These are phyloP conservation scores for Erythrobasidium yunnanense DNA, from an alignment of 768 basidiomycete genomes.

Conservation along the genomic window DNA sequence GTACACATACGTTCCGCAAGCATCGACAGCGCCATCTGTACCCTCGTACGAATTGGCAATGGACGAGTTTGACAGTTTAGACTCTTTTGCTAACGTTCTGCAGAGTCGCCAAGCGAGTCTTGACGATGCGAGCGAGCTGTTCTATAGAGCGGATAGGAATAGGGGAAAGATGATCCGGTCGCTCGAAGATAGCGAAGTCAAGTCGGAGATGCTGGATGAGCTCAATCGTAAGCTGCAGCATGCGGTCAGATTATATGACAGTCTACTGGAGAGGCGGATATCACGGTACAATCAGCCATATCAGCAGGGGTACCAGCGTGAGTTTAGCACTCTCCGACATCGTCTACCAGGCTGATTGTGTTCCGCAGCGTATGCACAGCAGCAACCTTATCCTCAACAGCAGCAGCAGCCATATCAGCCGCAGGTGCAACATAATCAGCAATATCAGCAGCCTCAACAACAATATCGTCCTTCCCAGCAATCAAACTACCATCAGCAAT, in stretches of 20 bases:
- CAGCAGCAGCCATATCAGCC: conserved; percentile 37
- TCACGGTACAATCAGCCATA: not conserved
- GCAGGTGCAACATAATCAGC: not conserved
- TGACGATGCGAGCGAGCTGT: conserved; percentile 65
- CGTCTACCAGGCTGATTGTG: no score
- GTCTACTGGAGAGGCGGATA: conserved; percentile 71
- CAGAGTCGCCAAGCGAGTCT: conserved; percentile 64
- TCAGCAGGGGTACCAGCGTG: no score
- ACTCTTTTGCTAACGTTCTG: conserved; percentile 82
- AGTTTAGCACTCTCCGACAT: no score
- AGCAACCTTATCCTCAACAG: conserved; percentile 32
- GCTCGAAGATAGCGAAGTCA: conserved; percentile 69
- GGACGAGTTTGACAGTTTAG: conserved; percentile 68
- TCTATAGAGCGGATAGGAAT: conserved; percentile 65
- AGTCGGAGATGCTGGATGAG: conserved; percentile 75
- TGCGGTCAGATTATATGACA: conserved; percentile 83
- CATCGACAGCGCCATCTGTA: conserved; percentile 38
- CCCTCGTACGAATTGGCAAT: conserved; percentile 72
- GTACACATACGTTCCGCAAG: conserved; percentile 44
- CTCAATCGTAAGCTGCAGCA: conserved; percentile 92
- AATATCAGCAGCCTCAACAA: not conserved
- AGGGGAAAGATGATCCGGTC: conserved; percentile 73
- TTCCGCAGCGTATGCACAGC: conserved; percentile 30
- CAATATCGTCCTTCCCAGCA: no score
- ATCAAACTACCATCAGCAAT: no score